Evolutionary conservation across 139 green algal genomes (phyloP).

Genomic region (Micromonas pusilla): DNA sequence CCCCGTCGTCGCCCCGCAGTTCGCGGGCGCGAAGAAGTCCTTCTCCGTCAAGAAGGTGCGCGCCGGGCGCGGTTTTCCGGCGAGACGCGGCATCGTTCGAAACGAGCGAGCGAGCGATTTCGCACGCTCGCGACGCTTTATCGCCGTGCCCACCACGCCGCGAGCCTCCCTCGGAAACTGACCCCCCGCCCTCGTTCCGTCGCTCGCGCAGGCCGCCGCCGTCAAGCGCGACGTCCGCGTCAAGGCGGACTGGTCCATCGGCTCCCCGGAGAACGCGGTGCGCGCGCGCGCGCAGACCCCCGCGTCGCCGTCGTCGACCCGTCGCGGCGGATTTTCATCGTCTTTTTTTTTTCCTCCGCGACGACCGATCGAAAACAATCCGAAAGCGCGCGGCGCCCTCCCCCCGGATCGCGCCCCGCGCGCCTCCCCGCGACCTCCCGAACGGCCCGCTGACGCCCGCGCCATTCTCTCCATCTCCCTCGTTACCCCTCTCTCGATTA

Average conservation of each 20-base stretch:
- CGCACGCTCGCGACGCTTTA: too few species aligned
- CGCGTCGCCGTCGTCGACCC: neutral
- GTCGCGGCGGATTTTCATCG: neutral
- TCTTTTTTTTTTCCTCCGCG: too few species aligned
- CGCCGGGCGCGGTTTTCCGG: too few species aligned
- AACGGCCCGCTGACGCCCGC: neutral
- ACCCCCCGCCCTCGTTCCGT: neutral
- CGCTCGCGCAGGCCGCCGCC: neutral
- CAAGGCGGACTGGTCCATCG: conserved; percentile 18
- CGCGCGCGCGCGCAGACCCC: neutral
- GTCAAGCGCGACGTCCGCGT: neutral
- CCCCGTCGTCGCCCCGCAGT: neutral
- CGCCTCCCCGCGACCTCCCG: neutral
- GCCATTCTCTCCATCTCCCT: too few species aligned
- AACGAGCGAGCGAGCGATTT: too few species aligned
- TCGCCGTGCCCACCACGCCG: too few species aligned
- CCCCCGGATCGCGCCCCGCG: neutral
- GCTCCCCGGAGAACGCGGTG: conserved; percentile 15
- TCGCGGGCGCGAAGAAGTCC: neutral
- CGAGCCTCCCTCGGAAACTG: too few species aligned
- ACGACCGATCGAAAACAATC: too few species aligned
- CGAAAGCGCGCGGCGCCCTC: too few species aligned
- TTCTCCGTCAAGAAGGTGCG: neutral
- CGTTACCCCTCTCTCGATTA: too few species aligned
- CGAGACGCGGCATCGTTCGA: too few species aligned